Conservation (phyloP, 306 rosid species). For the Inga laurina region DNA sequence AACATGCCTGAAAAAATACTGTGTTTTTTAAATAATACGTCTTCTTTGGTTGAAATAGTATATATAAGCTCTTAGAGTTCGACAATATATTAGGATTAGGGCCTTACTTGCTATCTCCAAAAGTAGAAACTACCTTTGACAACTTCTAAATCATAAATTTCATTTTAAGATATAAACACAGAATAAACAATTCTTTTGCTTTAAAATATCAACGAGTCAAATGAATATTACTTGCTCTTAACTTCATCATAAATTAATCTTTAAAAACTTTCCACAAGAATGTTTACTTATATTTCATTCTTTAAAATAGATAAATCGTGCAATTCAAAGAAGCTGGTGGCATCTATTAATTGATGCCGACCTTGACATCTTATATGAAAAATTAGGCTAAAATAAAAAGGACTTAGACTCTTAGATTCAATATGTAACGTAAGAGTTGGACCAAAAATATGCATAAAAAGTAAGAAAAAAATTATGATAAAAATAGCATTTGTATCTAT, state of each 20-base stretch:
- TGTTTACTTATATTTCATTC: neutral
- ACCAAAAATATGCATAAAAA: neutral
- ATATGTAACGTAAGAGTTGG: neutral
- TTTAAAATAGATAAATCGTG: neutral
- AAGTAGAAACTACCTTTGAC: neutral
- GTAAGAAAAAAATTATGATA: neutral
- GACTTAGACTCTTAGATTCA: neutral
- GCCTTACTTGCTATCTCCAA: neutral
- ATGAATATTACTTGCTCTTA: neutral
- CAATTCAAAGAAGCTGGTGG: neutral
- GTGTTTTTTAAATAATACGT: neutral
- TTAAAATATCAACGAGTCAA: neutral
- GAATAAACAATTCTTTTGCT: neutral
- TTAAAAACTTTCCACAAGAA: neutral
- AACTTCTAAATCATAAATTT: neutral
- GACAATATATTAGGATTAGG: neutral
- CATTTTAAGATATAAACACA: neutral
- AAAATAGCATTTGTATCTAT: neutral
- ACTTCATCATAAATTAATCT: neutral
- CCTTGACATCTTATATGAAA: neutral
- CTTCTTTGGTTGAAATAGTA: neutral
- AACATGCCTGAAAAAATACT: neutral
- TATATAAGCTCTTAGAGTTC: neutral
- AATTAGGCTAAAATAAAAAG: neutral
- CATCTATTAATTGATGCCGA: neutral